A percentile compares a stretch with the other conserved stretches of the same genome.
Conservation (phyloP, 176 grass and related monocot genomes). For the Zea luxurians region DNA sequence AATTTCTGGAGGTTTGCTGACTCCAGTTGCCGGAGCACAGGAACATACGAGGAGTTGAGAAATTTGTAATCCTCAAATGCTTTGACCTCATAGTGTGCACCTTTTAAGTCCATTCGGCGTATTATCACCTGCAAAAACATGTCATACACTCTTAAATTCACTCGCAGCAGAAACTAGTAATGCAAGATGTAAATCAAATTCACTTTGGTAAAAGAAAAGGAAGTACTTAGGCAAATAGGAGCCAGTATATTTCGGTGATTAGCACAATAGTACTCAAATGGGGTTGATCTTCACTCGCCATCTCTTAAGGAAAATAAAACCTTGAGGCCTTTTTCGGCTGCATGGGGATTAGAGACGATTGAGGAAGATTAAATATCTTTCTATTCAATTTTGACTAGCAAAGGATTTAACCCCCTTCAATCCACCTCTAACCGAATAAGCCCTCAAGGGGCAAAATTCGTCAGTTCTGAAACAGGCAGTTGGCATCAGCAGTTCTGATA, state of each 20-base stretch:
- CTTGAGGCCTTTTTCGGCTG: neutral
- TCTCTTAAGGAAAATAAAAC: neutral
- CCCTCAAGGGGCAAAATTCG: neutral
- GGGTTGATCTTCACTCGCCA: neutral
- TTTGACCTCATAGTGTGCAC: conserved; percentile 88
- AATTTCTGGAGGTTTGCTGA: conserved; percentile 92
- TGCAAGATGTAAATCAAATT: neutral
- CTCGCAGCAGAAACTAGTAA: conserved; percentile 25
- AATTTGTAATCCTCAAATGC: conserved; percentile 94
- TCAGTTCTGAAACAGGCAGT: neutral
- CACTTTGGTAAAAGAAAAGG: neutral
- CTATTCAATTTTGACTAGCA: too few species aligned
- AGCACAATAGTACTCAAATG: neutral
- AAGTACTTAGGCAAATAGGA: neutral
- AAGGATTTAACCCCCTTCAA: too few species aligned
- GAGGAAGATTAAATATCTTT: too few species aligned
- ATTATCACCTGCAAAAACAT: conserved; percentile 65
- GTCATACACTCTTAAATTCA: neutral
- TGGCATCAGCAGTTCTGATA: neutral
- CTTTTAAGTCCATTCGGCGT: conserved; percentile 69
- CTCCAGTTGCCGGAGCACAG: conserved; percentile 92
- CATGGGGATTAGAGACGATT: too few species aligned
- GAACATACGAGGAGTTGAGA: conserved; percentile 95
- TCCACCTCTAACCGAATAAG: too few species aligned
- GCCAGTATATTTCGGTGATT: neutral